phyloP scores from a whole-genome alignment of 2,329 filamentous ascomycete species.

The Xylaria sp. region DNA sequence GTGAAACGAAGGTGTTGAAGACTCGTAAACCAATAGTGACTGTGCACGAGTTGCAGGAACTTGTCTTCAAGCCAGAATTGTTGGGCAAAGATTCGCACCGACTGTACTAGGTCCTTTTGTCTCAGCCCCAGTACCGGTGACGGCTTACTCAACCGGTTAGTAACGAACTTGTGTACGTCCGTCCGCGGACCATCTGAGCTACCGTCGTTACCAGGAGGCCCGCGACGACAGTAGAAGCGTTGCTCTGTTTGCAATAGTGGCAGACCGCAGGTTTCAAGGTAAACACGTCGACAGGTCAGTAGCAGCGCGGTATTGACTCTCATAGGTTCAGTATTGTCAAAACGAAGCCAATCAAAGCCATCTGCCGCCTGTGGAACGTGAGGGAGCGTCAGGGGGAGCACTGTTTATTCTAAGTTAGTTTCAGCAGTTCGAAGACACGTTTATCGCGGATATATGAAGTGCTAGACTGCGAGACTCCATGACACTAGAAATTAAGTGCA shows the following conservation, averaged over 20 bases:
- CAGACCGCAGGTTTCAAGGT: conserved; percentile 49
- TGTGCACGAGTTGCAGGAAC: conserved; percentile 23
- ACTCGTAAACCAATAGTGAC: conserved; percentile 37
- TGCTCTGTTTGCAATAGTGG: conserved; percentile 48
- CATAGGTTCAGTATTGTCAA: conserved; percentile 46
- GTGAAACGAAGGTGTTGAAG: conserved; percentile 49
- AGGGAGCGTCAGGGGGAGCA: conserved; percentile 3
- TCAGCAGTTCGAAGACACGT: neutral
- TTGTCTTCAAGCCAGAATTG: conserved; percentile 45
- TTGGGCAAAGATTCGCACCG: conserved; percentile 38
- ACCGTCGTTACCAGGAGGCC: conserved; percentile 21
- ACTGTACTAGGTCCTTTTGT: conserved; percentile 37
- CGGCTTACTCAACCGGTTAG: conserved; percentile 35
- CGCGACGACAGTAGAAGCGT: conserved; percentile 45
- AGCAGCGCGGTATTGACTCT: conserved; percentile 45
- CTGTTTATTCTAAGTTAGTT: neutral
- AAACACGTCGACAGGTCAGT: conserved; percentile 51
- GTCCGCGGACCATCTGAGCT: conserved; percentile 28
- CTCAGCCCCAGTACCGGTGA: conserved; percentile 16
- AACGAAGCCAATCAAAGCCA: conserved; percentile 48
- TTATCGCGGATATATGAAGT: neutral
- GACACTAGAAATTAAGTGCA: conserved; percentile 21
- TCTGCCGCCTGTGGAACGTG: neutral
- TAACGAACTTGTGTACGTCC: conserved; percentile 40
- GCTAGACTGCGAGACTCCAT: neutral